Evolutionary conservation across 176 grass and related monocot species (phyloP), one percentile per base, ranked within the genome.

Genomic region (Rhynchospora pubera): DNA sequence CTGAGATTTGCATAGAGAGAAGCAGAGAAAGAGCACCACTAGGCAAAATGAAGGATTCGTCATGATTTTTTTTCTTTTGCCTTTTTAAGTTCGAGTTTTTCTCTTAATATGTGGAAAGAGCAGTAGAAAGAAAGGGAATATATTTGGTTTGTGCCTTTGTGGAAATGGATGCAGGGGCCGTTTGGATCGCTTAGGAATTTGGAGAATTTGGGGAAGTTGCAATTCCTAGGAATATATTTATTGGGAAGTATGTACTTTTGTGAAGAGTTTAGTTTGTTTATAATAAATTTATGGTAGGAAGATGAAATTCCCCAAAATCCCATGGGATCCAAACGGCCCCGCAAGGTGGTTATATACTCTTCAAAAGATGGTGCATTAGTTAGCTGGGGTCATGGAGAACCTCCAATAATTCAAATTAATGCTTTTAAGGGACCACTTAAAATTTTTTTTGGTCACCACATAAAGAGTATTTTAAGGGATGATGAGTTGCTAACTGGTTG

Each of bases 1-100:
- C 85, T 92, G 92, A 18, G 88, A 90, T 53, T 21, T 44, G 75
- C 79, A 84, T 62, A 16, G 62, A 18, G n/a, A 58, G 23, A 18
- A 43, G 8, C 4, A 66, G 3, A 30, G 62, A 53, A 19, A 82
- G 4, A 82, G 34, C 21, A 82, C n/a, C 5, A 67, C 5, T 21
- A 82, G 19, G 61, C 42, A n/a, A 18, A 65, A 32, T 6, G 52
- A 13, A 66, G 45, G 7, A 65, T 82, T 82, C 59, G 50, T 82
- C 19, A 51, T 81, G 39, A 3, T 79, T 2, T 39, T 28, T n/a
- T 39, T 39, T 2, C 34, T 5, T 39, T 2, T 3, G 2, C 3
- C 34, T 18, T 58, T 77, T 28, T 10, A 23, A 13, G 14, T 53
- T 77, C 51, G 5, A 13, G 14, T 53, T 77, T 77, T 77, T 47